Percentiles rank a stretch among this genome's conserved stretches.
These are phyloP conservation scores for Pleurotus pulmonarius DNA, from an alignment of 768 basidiomycete species.

Conservation along the genomic window DNA sequence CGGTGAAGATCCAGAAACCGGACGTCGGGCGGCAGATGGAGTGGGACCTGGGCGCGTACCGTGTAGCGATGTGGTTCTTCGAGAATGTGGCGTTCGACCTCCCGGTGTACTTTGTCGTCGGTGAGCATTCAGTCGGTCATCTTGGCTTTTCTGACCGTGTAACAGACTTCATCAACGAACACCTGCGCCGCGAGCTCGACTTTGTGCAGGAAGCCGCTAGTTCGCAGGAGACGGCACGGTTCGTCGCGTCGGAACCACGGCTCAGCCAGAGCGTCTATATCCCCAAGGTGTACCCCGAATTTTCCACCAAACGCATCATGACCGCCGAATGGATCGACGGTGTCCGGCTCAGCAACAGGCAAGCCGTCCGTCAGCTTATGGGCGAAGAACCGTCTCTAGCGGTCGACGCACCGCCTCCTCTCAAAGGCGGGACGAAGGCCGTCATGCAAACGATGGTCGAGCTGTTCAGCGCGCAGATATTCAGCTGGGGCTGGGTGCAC, in stretches of 20 bases:
- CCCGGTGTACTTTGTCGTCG: conserved; percentile 77
- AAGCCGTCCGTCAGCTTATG: conserved; percentile 54
- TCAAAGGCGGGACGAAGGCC: conserved; percentile 57
- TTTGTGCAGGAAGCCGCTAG: conserved; percentile 80
- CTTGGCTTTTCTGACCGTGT: neutral
- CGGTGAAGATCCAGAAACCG: conserved; percentile 93
- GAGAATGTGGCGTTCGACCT: conserved; percentile 82
- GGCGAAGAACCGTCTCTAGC: conserved; percentile 33
- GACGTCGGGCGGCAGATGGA: conserved; percentile 83
- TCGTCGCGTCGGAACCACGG: conserved; percentile 66
- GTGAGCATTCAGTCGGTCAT: conserved; percentile 32
- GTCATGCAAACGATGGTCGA: conserved; percentile 88
- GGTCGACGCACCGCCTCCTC: conserved; percentile 17
- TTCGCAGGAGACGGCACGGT: conserved; percentile 62
- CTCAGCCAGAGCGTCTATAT: conserved; percentile 73
- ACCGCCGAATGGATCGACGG: conserved; percentile 86
- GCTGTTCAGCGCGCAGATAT: conserved; percentile 86
- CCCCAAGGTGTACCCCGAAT: conserved; percentile 68
- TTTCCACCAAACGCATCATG: conserved; percentile 75
- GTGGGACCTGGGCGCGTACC: conserved; percentile 73
- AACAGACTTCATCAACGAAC: conserved; percentile 72
- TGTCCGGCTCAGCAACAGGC: conserved; percentile 65
- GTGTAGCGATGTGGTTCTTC: conserved; percentile 76
- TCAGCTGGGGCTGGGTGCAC: conserved; percentile 88
- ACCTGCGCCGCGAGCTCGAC: conserved; percentile 80